phyloP scores from a whole-genome alignment of 768 basidiomycete species.

The Serendipita vermifera region DNA sequence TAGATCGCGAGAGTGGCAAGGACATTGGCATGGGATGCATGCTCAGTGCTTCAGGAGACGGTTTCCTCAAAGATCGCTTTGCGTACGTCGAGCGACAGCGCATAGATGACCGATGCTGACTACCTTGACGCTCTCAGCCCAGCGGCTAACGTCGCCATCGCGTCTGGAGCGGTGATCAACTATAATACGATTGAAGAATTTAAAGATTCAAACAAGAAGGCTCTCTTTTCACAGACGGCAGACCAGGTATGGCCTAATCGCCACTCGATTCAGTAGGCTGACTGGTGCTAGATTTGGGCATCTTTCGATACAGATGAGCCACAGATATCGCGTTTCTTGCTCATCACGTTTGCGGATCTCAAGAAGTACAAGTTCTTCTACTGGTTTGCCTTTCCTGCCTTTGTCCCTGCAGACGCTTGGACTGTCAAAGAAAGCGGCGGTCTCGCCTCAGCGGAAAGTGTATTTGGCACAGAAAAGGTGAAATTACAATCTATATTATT shows the following conservation, averaged over 20 bases:
- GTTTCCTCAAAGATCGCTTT: slow-evolving; percentile 35
- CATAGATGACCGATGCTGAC: slow-evolving; percentile 2
- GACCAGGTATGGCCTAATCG: slow-evolving; percentile 41
- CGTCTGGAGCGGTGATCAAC: slow-evolving; percentile 70
- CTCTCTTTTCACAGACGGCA: slow-evolving; percentile 63
- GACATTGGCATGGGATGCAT: slow-evolving; percentile 61
- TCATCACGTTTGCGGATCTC: slow-evolving; percentile 91
- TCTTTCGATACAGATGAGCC: not conserved
- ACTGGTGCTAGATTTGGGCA: not conserved
- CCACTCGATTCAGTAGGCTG: not conserved
- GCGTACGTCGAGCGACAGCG: slow-evolving; percentile 29
- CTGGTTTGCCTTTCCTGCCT: slow-evolving; percentile 96
- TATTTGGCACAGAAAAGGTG: slow-evolving; percentile 34
- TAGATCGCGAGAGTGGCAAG: slow-evolving; percentile 63
- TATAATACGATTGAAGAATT: slow-evolving; percentile 97
- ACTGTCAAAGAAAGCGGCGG: slow-evolving; percentile 54
- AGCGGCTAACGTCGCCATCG: slow-evolving; percentile 37
- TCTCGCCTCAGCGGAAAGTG: slow-evolving; percentile 39
- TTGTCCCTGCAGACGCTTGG: slow-evolving; percentile 84
- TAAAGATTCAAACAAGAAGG: slow-evolving; percentile 75
- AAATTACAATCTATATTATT: not conserved
- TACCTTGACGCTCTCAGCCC: slow-evolving; percentile 25
- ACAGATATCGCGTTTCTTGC: slow-evolving; percentile 43
- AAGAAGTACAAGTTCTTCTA: slow-evolving; percentile 98
- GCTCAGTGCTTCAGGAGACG: slow-evolving; percentile 49